phyloP scores from a whole-genome alignment of 164 flowering plant species.

The Vitis rotundifolia region DNA sequence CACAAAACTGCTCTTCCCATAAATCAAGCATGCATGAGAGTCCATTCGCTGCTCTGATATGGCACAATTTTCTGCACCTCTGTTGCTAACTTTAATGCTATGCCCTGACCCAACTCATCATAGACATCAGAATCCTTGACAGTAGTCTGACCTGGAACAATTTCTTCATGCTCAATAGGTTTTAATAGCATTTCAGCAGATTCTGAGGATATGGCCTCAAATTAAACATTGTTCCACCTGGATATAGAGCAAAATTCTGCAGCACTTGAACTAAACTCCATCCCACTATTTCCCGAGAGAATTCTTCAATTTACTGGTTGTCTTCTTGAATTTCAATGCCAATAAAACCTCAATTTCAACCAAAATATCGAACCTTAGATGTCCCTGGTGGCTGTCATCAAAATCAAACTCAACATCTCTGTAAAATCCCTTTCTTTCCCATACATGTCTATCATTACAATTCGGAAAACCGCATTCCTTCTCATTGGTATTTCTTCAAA shows the following conservation, averaged over 20 bases:
- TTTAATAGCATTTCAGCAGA: slow-evolving; percentile 96
- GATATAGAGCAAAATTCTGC: too few relatives aligned
- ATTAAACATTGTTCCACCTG: too few relatives aligned
- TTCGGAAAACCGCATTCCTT: too few relatives aligned
- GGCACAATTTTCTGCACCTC: slow-evolving; percentile 6
- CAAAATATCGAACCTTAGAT: slow-evolving; percentile 78
- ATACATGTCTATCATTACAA: too few relatives aligned
- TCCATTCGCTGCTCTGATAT: slow-evolving; percentile 11
- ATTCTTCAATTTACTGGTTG: too few relatives aligned
- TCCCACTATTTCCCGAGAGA: too few relatives aligned
- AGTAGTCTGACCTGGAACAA: slow-evolving; percentile 40
- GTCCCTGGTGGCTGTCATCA: too few relatives aligned
- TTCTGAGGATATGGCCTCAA: slow-evolving; percentile 89
- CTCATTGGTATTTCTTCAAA: too few relatives aligned
- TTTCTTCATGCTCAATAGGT: slow-evolving; percentile 91
- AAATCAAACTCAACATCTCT: too few relatives aligned
- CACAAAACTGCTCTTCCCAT: neutral
- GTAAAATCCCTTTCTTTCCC: too few relatives aligned
- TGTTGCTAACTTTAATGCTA: slow-evolving; percentile 11
- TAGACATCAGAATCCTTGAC: slow-evolving; percentile 47
- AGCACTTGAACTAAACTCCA: too few relatives aligned
- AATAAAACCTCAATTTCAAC: slow-evolving; percentile 84
- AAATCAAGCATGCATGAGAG: slow-evolving; percentile 1
- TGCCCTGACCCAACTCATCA: slow-evolving; percentile 37
- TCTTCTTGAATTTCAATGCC: slow-evolving; percentile 77